A percentile compares a stretch with the other conserved stretches of the same genome.
These are phyloP conservation scores for Penicillium riverlandense DNA, from an alignment of 495 filamentous ascomycete genomes.

Conservation along the genomic window DNA sequence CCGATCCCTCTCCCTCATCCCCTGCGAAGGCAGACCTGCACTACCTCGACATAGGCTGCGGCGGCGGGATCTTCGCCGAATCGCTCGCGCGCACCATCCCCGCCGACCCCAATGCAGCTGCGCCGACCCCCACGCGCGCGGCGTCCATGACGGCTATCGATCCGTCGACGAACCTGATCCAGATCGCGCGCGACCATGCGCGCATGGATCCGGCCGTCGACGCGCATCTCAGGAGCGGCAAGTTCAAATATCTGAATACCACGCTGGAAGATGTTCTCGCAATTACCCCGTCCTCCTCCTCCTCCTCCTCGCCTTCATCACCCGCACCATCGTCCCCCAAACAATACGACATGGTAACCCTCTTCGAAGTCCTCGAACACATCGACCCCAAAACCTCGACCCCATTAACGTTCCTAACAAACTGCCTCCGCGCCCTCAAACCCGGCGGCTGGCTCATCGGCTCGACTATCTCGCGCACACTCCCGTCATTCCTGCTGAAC, in stretches of 20 bases:
- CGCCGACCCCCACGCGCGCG: slow-evolving; percentile 50
- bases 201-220: slow-evolving; percentile 53
- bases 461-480: slow-evolving; percentile 83
- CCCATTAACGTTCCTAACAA: slow-evolving; percentile 61
- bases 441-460: slow-evolving; percentile 91
- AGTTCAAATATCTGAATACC: slow-evolving; percentile 62
- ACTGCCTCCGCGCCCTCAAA: slow-evolving; percentile 62
- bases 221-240: slow-evolving; percentile 39
- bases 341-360: slow-evolving; percentile 65
- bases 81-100: slow-evolving; percentile 67
- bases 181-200: slow-evolving; percentile 70
- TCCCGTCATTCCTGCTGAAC: slow-evolving; percentile 82
- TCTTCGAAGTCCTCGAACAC: slow-evolving; percentile 95
- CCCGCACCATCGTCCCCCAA: background rate
- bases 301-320: background rate
- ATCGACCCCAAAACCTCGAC: slow-evolving; percentile 48
- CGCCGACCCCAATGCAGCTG: slow-evolving; percentile 36
- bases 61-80: slow-evolving; percentile 94
- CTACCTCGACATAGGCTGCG: slow-evolving; percentile 92
- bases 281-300: slow-evolving; percentile 9
- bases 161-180: slow-evolving; percentile 69
- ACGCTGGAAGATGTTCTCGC: slow-evolving; percentile 61
- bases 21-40: slow-evolving; percentile 47
- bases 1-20: slow-evolving; percentile 36
- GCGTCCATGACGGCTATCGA: slow-evolving; percentile 75